Conservation (phyloP, 352 stramenopile species). For the Phytopythium ostracodes region DNA sequence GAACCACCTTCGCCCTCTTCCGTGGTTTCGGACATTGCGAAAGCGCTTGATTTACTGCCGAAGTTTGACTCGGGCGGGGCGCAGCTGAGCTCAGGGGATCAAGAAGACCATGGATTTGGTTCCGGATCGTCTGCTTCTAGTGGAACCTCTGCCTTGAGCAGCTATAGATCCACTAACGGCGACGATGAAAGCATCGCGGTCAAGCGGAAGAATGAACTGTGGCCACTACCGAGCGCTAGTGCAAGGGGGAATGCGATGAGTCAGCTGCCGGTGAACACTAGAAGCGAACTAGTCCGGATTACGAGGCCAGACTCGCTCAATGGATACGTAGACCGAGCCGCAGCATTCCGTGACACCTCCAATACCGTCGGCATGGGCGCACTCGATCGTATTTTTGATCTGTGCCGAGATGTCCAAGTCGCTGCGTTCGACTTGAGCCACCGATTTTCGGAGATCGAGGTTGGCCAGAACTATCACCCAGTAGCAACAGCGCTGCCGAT, state of each 20-base stretch:
- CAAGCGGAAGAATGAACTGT: background rate
- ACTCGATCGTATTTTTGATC: conserved; percentile 30
- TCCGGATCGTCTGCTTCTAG: background rate
- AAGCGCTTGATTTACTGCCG: conserved; percentile 7
- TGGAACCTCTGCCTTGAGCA: background rate
- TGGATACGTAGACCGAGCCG: no score
- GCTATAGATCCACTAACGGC: background rate
- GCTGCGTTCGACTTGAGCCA: conserved; percentile 38
- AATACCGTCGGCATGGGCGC: background rate
- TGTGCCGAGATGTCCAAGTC: conserved; percentile 53
- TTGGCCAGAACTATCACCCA: conserved; percentile 19
- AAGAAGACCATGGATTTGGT: background rate
- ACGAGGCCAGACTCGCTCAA: background rate
- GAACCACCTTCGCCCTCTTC: background rate
- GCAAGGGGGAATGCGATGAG: background rate
- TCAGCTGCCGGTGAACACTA: background rate
- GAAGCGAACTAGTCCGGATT: background rate
- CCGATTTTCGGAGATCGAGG: conserved; percentile 25
- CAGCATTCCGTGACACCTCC: background rate
- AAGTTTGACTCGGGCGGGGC: background rate
- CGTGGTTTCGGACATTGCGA: conserved; percentile 4
- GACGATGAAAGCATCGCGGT: background rate
- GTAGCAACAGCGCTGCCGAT: background rate
- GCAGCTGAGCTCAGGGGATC: background rate
- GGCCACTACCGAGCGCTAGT: background rate